A percentile compares a stretch with the other conserved stretches of the same genome.
These are phyloP conservation scores for Trichosporon inkin DNA, from an alignment of 1,284 basidiomycete species.

Conservation along the genomic window DNA sequence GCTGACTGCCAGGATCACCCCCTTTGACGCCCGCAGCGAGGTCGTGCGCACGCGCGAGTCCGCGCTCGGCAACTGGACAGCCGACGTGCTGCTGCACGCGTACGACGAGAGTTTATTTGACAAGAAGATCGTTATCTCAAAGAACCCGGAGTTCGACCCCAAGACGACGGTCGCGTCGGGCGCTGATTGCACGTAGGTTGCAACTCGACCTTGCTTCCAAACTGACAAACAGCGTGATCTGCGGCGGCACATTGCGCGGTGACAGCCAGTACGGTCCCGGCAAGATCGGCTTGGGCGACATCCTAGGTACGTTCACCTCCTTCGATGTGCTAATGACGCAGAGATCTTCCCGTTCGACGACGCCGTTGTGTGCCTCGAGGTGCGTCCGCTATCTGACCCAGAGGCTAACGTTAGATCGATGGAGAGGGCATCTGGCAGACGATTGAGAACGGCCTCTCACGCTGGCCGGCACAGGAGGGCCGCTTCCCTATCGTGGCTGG, in stretches of 20 bases:
- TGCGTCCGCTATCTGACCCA: not conserved
- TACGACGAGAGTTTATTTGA: conserved; percentile 70
- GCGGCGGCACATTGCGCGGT: conserved; percentile 80
- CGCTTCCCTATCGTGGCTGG: conserved; percentile 86
- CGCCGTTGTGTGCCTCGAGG: conserved; percentile 68
- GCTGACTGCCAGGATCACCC: conserved; percentile 54
- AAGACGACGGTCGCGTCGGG: not conserved
- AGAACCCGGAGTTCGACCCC: not conserved
- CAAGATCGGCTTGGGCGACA: conserved; percentile 70
- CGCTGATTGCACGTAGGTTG: not conserved
- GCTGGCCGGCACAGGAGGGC: conserved; percentile 87
- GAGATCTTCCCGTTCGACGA: conserved; percentile 90
- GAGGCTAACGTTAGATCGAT: conserved; percentile 54
- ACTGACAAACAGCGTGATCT: conserved; percentile 59
- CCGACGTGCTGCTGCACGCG: conserved; percentile 76
- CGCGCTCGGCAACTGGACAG: conserved; percentile 80
- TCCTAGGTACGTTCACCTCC: conserved; percentile 33
- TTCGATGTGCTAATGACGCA: conserved; percentile 16
- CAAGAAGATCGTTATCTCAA: conserved; percentile 3
- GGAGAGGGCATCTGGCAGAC: conserved; percentile 77
- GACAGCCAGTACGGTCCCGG: conserved; percentile 82
- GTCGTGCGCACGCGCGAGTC: conserved; percentile 66
- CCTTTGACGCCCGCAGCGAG: conserved; percentile 71
- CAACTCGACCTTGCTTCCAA: conserved; percentile 35
- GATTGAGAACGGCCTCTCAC: conserved; percentile 67